Evolutionary conservation across 345 rosid genomes (phyloP).

Genomic region (Eucalyptus marginata): DNA sequence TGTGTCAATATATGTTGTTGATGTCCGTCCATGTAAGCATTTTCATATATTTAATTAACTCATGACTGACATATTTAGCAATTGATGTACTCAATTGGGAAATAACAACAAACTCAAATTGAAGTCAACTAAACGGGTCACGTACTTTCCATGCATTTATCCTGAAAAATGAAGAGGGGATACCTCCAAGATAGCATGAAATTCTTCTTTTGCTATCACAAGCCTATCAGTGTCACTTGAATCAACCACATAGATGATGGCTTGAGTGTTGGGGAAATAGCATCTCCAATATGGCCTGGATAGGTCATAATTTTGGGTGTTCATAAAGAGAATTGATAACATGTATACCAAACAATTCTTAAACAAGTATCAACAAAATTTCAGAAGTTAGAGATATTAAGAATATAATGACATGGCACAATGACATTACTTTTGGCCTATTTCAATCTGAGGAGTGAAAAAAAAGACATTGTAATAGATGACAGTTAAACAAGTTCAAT

Average conservation of each 20-base stretch:
- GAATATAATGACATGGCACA: neutral
- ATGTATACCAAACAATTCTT: neutral
- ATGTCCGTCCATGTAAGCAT: neutral
- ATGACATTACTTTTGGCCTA: neutral
- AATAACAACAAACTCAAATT: neutral
- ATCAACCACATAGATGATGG: conserved; percentile 62
- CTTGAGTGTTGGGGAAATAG: conserved; percentile 75
- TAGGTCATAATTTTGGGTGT: neutral
- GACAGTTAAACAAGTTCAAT: neutral
- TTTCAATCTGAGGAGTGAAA: neutral
- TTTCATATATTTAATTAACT: neutral
- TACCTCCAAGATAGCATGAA: conserved; percentile 77
- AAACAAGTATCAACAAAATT: neutral
- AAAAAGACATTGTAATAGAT: neutral
- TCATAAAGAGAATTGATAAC: neutral
- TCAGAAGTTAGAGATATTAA: neutral
- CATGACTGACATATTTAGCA: neutral
- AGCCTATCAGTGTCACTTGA: conserved; percentile 63
- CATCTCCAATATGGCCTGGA: conserved; percentile 81
- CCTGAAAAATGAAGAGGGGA: neutral
- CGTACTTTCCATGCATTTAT: neutral
- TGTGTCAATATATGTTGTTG: neutral
- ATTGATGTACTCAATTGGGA: neutral
- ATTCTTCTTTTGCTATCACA: conserved; percentile 62
- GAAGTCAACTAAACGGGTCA: neutral